Conservation (phyloP, 1,284 basidiomycete species). For the Amylostereum chailletii region DNA sequence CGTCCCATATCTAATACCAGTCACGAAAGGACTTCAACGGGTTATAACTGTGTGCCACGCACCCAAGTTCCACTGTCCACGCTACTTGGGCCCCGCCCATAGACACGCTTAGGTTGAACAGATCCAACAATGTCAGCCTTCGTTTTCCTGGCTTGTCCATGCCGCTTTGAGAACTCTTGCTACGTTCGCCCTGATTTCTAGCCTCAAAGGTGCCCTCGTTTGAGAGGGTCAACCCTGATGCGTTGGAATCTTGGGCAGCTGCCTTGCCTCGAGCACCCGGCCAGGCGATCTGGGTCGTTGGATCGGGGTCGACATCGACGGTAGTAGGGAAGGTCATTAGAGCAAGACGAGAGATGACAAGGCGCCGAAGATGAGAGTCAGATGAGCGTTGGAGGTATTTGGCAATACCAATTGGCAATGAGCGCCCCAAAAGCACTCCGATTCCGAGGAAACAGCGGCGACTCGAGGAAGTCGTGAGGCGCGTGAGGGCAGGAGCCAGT, state of each 20-base stretch:
- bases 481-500: not conserved
- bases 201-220: not conserved
- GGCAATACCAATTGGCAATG: not conserved
- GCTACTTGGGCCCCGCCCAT: conserved; percentile 90
- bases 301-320: conserved; percentile 55
- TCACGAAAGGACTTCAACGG: not conserved
- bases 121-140: conserved; percentile 59
- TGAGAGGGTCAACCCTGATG: not conserved
- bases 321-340: conserved; percentile 45
- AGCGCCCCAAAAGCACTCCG: too few relatives aligned
- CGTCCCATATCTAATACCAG: conserved; percentile 73
- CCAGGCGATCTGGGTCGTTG: conserved; percentile 70
- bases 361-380: conserved; percentile 5
- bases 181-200: conserved; percentile 1
- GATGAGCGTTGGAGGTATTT: not conserved
- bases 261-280: conserved; percentile 35
- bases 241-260: conserved; percentile 3
- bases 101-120: conserved; percentile 71
- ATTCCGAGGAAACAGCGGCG: not conserved
- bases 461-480: not conserved
- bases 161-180: conserved; percentile 12
- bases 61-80: conserved; percentile 90
- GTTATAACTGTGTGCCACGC: conserved; percentile 18
- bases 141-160: conserved; percentile 14
- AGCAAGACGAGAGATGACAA: conserved; percentile 3